Evolutionary conservation across 108 stramenopile genomes (phyloP).

Genomic region (Chaetoceros muelleri): DNA sequence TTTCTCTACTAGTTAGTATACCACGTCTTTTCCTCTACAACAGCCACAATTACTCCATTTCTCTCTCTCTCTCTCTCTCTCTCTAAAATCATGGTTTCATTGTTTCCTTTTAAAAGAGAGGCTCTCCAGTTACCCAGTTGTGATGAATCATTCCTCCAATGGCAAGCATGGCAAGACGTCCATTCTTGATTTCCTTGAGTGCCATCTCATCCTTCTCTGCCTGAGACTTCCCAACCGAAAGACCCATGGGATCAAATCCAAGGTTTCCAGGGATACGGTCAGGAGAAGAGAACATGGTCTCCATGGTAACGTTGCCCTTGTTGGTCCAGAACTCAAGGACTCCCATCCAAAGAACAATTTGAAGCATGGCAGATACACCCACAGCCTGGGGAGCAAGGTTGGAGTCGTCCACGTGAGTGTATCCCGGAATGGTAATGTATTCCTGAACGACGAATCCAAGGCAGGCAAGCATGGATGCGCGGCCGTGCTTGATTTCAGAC

Average conservation of each 20-base stretch:
- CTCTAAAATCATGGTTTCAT: neutral
- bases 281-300: conserved; percentile 69
- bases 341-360: conserved; percentile 70
- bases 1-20: no score
- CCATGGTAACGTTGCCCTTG: conserved; percentile 87
- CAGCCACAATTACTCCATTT: no score
- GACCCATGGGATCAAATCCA: conserved; percentile 76
- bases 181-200: conserved; percentile 83
- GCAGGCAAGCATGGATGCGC: conserved; percentile 87
- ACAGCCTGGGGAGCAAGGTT: conserved; percentile 69
- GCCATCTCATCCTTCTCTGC: conserved; percentile 53
- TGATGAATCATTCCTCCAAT: conserved; percentile 91
- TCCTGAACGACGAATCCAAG: conserved; percentile 69
- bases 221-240: conserved; percentile 47
- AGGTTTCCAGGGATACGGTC: conserved; percentile 69
- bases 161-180: conserved; percentile 80
- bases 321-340: conserved; percentile 79
- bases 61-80: no score
- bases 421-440: conserved; percentile 75
- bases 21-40: no score
- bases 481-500: conserved; percentile 95
- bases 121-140: conserved; percentile 79
- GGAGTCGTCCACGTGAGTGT: conserved; percentile 69
- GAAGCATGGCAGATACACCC: conserved; percentile 74
- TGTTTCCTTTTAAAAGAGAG: conserved; percentile 40